Base-by-base conservation (phyloP, 2,329 filamentous ascomycete species). In the Fusarium caatingaense region DNA sequence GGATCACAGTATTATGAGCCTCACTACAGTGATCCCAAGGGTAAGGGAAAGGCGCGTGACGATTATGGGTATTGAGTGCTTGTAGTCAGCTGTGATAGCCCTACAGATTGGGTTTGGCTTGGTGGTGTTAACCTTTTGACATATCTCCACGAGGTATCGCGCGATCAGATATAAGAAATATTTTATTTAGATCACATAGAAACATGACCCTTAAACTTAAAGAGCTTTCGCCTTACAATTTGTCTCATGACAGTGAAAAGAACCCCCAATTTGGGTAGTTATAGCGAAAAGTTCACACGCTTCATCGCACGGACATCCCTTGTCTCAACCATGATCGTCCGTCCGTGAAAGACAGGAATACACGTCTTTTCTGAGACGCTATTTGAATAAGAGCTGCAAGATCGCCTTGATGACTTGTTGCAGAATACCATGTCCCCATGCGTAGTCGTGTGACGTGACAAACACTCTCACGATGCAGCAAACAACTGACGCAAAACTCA, bases 401-500 rank as follows among this genome's bases (percentile, higher is more conserved):
- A n/a, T n/a, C 34, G 18, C 34, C 18, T 37, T 37, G 18, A 12
- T 37, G 34, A 12, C 18, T 37, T 37, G 34, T 37, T 37, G 10
- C 34, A 37, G 34, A 37, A 13, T n/a, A 12, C 3, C 41, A n/a
- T 20, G 21, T 42, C 30, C 37, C 65, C 25, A 42, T 30, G n/a
- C 27, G 23, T 15, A 16, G 37, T 46, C 48, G 45, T 30, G 28
- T 47, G 40, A 42, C 20, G 8, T 66, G 56, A 62, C 62, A 66
- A 66, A 47, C 45, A n/a, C 27, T 37, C 23, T n/a, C 3, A 34
- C 16, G 28, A 40, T 25, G 21, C 27, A 42, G 40, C 62, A 62
- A 66, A 62, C 62, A 40, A 66, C 49, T 42, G 40, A 42, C 40
- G 23, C 42, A 62, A 27, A 37, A 8, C 25, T n/a, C 20, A 18